Percentiles rank a stretch among this genome's conserved stretches.
These are phyloP conservation scores for Aspergillus haitiensis DNA, from an alignment of 495 filamentous ascomycete genomes.

Conservation along the genomic window DNA sequence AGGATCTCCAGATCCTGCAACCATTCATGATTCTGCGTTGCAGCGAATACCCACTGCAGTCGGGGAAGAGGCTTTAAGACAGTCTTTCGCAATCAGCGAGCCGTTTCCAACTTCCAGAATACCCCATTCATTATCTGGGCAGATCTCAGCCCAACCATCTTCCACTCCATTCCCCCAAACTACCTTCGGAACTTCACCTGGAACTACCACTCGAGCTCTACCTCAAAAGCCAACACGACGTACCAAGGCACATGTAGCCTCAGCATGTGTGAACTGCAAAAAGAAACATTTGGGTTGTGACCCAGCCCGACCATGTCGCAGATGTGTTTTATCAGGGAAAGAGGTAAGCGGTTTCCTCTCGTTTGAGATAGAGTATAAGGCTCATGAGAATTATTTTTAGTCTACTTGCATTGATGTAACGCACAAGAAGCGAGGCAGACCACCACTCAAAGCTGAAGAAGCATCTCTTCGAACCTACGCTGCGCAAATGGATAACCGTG, in stretches of 20 bases:
- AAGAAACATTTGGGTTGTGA: slow-evolving; percentile 88
- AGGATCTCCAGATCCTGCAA: slow-evolving; percentile 26
- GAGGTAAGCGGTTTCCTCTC: slow-evolving; percentile 50
- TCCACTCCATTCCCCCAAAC: slow-evolving; percentile 33
- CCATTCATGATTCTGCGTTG: slow-evolving; percentile 20
- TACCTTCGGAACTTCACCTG: slow-evolving; percentile 27
- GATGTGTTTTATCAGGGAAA: slow-evolving; percentile 64
- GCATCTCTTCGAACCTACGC: slow-evolving; percentile 41
- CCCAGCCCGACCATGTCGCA: slow-evolving; percentile 60
- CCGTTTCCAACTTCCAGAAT: slow-evolving; percentile 36
- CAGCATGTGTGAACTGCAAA: slow-evolving; percentile 96
- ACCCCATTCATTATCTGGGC: slow-evolving; percentile 30
- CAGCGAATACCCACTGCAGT: slow-evolving; percentile 19
- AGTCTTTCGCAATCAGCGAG: slow-evolving; percentile 23
- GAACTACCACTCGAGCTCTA: slow-evolving; percentile 33
- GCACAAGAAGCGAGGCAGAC: slow-evolving; percentile 93
- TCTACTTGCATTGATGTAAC: slow-evolving; percentile 92
- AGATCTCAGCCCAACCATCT: slow-evolving; percentile 30
- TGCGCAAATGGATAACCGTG: slow-evolving; percentile 33
- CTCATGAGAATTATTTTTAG: slow-evolving; percentile 37
- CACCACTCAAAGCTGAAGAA: slow-evolving; percentile 84
- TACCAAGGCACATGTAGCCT: slow-evolving; percentile 93
- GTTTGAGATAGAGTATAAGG: slow-evolving; percentile 11
- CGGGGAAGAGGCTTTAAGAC: slow-evolving; percentile 23
- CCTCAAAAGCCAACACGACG: slow-evolving; percentile 70